These are phyloP conservation scores for Myxozyma udenii DNA, from an alignment of 805 yeast species.

Conservation along the genomic window DNA sequence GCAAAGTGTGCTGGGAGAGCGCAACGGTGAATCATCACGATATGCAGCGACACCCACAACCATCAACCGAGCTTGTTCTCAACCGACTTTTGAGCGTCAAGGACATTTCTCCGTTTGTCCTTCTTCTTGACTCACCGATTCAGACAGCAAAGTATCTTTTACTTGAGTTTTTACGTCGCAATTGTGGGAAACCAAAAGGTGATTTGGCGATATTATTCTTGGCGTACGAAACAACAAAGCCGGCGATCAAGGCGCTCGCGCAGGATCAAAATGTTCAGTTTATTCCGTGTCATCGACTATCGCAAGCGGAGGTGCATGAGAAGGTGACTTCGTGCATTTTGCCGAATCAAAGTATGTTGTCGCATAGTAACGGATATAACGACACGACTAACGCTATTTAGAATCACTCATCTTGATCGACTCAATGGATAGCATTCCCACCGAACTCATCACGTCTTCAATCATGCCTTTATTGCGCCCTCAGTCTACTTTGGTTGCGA, in stretches of 20 bases:
- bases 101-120: conserved; percentile 70
- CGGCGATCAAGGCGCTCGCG: conserved; percentile 21
- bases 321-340: conserved; percentile 28
- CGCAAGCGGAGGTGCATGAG: conserved; percentile 17
- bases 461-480: conserved; percentile 52
- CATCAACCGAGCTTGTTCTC: conserved; percentile 42
- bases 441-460: conserved; percentile 48
- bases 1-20: no score
- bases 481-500: conserved; percentile 45
- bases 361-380: not conserved
- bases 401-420: conserved; percentile 56
- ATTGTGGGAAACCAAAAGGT: conserved; percentile 30
- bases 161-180: conserved; percentile 53
- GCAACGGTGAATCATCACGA: no score
- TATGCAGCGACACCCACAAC: conserved; percentile 8
- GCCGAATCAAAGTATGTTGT: conserved; percentile 12
- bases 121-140: conserved; percentile 63
- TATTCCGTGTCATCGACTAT: conserved; percentile 13
- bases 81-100: conserved; percentile 64
- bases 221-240: conserved; percentile 62
- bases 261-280: not conserved
- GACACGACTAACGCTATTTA: not conserved
- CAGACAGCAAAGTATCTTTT: conserved; percentile 63
- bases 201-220: conserved; percentile 49
- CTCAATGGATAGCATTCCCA: conserved; percentile 58